Evolutionary conservation across 2,329 filamentous ascomycete species (phyloP), one percentile per base, ranked within the genome.

Genomic region (Aureobasidium mangrovei): DNA sequence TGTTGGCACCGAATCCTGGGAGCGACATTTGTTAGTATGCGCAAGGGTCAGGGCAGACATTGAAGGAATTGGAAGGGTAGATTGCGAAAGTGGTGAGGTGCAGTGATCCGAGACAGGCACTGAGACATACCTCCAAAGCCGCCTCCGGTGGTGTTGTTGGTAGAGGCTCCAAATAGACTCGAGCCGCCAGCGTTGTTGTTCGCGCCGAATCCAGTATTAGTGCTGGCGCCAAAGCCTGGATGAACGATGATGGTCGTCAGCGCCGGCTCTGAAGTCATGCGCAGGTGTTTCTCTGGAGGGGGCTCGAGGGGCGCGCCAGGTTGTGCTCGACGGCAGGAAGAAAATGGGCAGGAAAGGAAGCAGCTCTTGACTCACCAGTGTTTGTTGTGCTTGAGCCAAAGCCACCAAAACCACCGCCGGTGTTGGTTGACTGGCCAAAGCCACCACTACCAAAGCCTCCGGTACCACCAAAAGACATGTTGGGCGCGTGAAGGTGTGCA

Each of bases 381-480:
- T 70, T 68, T 41, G 67, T 61, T n/a, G 28, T 65, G 41, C 59
- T 61, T 55, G 55, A 49, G 12, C 55, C 55, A 47, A 75, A 77
- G 3, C 73, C 73, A 26, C 73, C 73, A 59, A 83, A 83, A 3
- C 73, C 72, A 58, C 78, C 80, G 61, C 75, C 77, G 77, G n/a
- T 89, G 91, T 60, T 67, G 45, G 69, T 68, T 41, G 67, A 61
- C 10, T 24, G 65, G 41, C 59, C 60, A 55, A 18, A 18, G 1
- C 79, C 18, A 18, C 18, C 18, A 69, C 91, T 94, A 35, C 90
- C 93, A 67, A 82, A 89, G 52, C 85, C 51, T 33, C 51, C 51
- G 18, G 49, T 39, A 42, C 51, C 44, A n/a, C 56, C 56, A 45
- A 57, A 57, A 27, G 57, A 57, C 57, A 59, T 59, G 36, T 41